Evolutionary conservation across 805 yeast genomes (phyloP).

Genomic region (Candida railenensis): DNA sequence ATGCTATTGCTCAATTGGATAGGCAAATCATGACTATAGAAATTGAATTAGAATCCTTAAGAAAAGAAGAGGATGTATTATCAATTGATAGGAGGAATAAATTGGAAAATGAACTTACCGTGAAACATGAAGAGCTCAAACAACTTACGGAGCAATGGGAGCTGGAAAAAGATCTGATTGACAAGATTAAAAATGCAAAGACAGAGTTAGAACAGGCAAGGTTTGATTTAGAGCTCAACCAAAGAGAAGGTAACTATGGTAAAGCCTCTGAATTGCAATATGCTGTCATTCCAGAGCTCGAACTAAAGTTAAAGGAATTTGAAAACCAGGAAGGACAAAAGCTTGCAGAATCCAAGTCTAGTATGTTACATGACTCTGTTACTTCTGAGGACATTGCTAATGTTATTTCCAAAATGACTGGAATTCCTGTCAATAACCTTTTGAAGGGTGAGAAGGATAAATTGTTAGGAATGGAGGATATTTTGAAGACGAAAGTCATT

Average conservation of each 20-base stretch:
- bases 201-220: conserved; percentile 81
- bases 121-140: conserved; percentile 61
- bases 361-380: conserved; percentile 82
- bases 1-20: conserved; percentile 85
- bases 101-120: conserved; percentile 63
- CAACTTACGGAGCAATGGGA: conserved; percentile 87
- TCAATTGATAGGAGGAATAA: conserved; percentile 77
- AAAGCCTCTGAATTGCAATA: conserved; percentile 89
- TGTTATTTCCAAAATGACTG: conserved; percentile 92
- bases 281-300: conserved; percentile 78
- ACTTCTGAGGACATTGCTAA: conserved; percentile 91
- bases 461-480: conserved; percentile 80
- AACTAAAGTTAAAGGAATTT: conserved; percentile 51
- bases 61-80: conserved; percentile 87
- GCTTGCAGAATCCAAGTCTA: conserved; percentile 27
- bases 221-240: conserved; percentile 77
- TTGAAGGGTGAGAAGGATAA: conserved; percentile 95
- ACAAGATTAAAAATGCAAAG: conserved; percentile 74
- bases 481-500: conserved; percentile 73
- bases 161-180: conserved; percentile 72
- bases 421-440: conserved; percentile 87
- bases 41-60: conserved; percentile 89
- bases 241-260: conserved; percentile 82
- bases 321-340: conserved; percentile 30
- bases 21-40: conserved; percentile 89